Evolutionary conservation across 2,329 filamentous ascomycete species (phyloP), one percentile per base, ranked within the genome.

Genomic region (Aspergillus sp.): DNA sequence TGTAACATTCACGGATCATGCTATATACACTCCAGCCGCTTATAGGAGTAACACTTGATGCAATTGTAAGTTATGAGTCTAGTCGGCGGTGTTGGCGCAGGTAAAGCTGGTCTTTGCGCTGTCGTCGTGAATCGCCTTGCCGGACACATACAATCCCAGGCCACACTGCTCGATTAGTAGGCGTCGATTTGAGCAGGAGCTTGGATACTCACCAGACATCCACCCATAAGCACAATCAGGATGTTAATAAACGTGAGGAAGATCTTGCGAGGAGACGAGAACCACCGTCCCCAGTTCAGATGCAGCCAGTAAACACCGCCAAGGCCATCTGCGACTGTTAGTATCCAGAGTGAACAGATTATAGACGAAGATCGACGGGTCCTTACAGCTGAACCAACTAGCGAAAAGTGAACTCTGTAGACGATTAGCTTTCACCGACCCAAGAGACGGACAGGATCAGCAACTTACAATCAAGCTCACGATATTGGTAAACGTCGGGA

Each of bases 401-500:
- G 80, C 82, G 55, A 87, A 86, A 2, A 86, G 67, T 2, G 84
- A 78, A 40, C 74, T 76, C 55, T 63, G 42, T 41, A 38, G 11
- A 14, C 16, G 16, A 54, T 50, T 47, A 52, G 55, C 40, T 36
- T 35, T 16, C n/a, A n/a, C n/a, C n/a, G n/a, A n/a, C n/a, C n/a
- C n/a, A n/a, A n/a, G n/a, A n/a, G n/a, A n/a, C n/a, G n/a, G n/a
- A n/a, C n/a, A n/a, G n/a, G n/a, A n/a, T 22, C 22, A 22, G 22
- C 13, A 42, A 57, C 60, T 22, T 63, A 66, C 53, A 56, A 88
- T 82, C 35, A 89, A 70, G 8, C 82, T 82, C 24, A 89, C 72
- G 11, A 90, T 71, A 47, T 84, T 78, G 61, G 81, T 82, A 73
- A 89, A 90, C 42, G 83, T 80, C 1, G 87, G 87, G 7, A 90